A percentile compares a stretch with the other conserved stretches of the same genome.
Evolutionary conservation across 495 filamentous ascomycete species (phyloP).

Genomic region (Aspergillus bridgeri): DNA sequence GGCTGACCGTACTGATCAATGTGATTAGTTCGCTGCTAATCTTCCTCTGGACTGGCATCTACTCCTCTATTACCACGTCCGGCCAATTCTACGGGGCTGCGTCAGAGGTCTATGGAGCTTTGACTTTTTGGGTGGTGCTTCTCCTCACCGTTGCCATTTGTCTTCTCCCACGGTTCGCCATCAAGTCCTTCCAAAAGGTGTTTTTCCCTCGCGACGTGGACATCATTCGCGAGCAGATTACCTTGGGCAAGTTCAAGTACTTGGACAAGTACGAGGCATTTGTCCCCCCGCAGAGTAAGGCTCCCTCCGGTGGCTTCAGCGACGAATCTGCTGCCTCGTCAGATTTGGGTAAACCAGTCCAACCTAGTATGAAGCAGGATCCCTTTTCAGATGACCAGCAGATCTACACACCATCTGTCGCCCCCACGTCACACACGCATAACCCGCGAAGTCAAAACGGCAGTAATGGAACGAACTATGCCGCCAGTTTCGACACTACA

Average conservation of each 20-base stretch:
- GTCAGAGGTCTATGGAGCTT: slow-evolving; percentile 70
- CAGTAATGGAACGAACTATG: slow-evolving; percentile 92
- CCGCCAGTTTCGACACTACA: slow-evolving; percentile 54
- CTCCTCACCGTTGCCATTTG: slow-evolving; percentile 73
- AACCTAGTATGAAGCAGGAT: slow-evolving; percentile 53
- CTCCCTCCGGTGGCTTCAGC: slow-evolving; percentile 26
- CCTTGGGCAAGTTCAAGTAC: slow-evolving; percentile 73
- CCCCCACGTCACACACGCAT: slow-evolving; percentile 71
- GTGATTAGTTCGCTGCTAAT: slow-evolving; percentile 78
- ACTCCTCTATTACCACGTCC: slow-evolving; percentile 65
- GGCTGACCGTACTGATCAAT: slow-evolving; percentile 82
- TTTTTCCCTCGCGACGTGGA: slow-evolving; percentile 91
- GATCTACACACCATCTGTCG: slow-evolving; percentile 86
- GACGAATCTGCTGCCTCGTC: slow-evolving; percentile 55
- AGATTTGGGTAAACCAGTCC: slow-evolving; percentile 60
- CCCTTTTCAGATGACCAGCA: slow-evolving; percentile 75
- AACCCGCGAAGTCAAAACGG: slow-evolving; percentile 84
- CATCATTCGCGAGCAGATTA: slow-evolving; percentile 90
- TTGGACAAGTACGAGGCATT: slow-evolving; percentile 52
- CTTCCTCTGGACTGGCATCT: slow-evolving; percentile 96
- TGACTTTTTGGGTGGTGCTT: slow-evolving; percentile 82
- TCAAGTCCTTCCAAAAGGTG: slow-evolving; percentile 88
- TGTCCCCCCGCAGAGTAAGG: slow-evolving; percentile 33
- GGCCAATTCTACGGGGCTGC: slow-evolving; percentile 75
- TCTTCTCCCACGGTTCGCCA: slow-evolving; percentile 77